Conservation (phyloP, 768 basidiomycete genomes). For the Clitopilus hobsonii region DNA sequence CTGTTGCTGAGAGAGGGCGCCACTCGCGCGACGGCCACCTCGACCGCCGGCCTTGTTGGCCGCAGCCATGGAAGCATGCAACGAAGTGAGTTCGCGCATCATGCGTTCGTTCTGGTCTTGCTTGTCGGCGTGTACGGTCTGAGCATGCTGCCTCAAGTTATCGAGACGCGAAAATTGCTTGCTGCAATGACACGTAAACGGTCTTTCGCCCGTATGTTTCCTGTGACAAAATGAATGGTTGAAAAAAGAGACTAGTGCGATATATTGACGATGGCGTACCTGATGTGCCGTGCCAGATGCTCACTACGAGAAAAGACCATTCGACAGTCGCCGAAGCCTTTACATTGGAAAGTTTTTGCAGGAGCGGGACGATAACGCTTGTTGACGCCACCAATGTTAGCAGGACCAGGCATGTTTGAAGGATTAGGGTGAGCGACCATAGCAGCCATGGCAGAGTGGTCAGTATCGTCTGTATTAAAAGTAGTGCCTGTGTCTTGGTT, state of each 20-base stretch:
- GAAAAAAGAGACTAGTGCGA: neutral
- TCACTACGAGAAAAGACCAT: slow-evolving; percentile 97
- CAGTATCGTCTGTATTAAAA: slow-evolving; percentile 1
- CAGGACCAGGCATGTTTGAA: slow-evolving; percentile 17
- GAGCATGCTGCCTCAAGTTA: slow-evolving; percentile 94
- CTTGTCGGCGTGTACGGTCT: slow-evolving; percentile 96
- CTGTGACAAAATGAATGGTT: slow-evolving; percentile 35
- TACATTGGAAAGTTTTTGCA: slow-evolving; percentile 93
- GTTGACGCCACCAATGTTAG: slow-evolving; percentile 18
- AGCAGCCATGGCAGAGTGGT: slow-evolving; percentile 18
- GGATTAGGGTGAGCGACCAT: slow-evolving; percentile 15
- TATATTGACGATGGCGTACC: slow-evolving; percentile 44
- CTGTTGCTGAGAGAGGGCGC: neutral
- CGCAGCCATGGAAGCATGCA: slow-evolving; percentile 78
- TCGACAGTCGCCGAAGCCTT: slow-evolving; percentile 90
- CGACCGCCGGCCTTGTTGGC: slow-evolving; percentile 36
- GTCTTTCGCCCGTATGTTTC: slow-evolving; percentile 97
- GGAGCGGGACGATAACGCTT: slow-evolving; percentile 81
- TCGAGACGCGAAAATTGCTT: slow-evolving; percentile 96
- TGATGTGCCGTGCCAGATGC: slow-evolving; percentile 92
- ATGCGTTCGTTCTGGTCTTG: slow-evolving; percentile 83
- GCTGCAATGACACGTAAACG: slow-evolving; percentile 92
- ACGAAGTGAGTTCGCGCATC: slow-evolving; percentile 84
- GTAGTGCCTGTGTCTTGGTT: slow-evolving; percentile 9
- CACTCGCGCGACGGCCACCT: slow-evolving; percentile 5